Evolutionary conservation across 495 filamentous ascomycete species (phyloP), one percentile per base, ranked within the genome.

Genomic region (Lasiosphaeria miniovina): DNA sequence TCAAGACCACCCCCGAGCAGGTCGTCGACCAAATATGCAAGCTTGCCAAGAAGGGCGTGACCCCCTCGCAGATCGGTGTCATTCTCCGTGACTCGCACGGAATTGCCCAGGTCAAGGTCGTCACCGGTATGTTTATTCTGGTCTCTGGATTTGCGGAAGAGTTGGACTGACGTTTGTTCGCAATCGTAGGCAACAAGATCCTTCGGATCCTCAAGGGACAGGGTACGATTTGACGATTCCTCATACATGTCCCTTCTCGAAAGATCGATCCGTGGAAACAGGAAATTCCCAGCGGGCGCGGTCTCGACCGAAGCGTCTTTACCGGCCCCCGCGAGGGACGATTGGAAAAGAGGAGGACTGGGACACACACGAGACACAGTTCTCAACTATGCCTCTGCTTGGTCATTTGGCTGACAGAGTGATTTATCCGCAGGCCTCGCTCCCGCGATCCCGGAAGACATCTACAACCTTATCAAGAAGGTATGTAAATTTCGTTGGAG

Each of bases 381-480:
- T 57, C 49, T 59, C 55, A 53, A 62, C 65, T 61, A 69, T 78
- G 82, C 94, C 94, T 93, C 93, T 96, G 91, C 79, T 93, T 91
- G 93, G 93, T 96, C 84, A 78, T 36, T 80, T 81, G 86, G 86
- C 93, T 96, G 93, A 97, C 90, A 84, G 91, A 95, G 91, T 84
- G 91, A 95, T 24, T 24, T 86, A 77, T 75, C 71, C 65, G 80
- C 78, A 98, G 94, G 95, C 82, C 90, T 98, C 74, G 93, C 93
- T 64, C 95, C 95, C 68, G 91, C 96, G 74, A 87, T 98, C 68
- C 94, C 94, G 66, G 94, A 98, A 84, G 95, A 98, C 78, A 87
- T 98, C 59, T 78, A 91, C 85, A 90, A 93, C 89, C 86, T 98
- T 76, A 98, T 98, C 87, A 97, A 96, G 88, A 98, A 98, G 90